Base-by-base conservation (phyloP, 176 grass and related monocot genomes). In the Cymbopogon citratus region DNA sequence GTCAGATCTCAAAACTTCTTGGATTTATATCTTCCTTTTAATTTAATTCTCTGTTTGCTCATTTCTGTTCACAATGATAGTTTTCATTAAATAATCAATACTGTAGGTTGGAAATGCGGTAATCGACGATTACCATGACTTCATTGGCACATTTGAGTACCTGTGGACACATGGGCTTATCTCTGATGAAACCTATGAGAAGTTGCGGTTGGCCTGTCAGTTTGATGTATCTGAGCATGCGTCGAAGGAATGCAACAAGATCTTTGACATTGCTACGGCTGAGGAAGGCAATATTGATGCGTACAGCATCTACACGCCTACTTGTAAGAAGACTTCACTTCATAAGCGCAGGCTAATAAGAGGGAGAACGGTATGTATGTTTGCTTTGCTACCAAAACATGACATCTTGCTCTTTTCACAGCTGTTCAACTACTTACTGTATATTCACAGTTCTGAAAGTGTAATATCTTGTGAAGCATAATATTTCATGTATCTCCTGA, bases 161-260 rank as follows among this genome's bases (percentile, higher is more conserved):
- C 86, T 90, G 90, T 98, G 95, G 95, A 91, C 86, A 15, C 95
- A 98, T 19, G 95, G 95, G 18, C 82, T 98, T 5, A 98, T 98
- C 69, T 95, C 95, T 1, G 95, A 98, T 23, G 82, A 91, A 5
- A 95, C 92, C 14, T 95, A 98, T 68, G 88, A 80, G 63, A 89
- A 81, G 79, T 78, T 98, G 70, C 76, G 81, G 73, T 23, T 93
- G 26, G 45, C 66, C 36, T 95, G 95, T 40, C 76, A 92, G n/a
- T 84, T 89, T 7, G 88, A 88, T 5, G 89, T 85, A 18, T 69
- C 87, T 7, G 69, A 79, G 25, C 95, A 98, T 69, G 79, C 90
- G 35, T 90, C 90, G 2, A 63, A 89, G 9, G 81, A 75, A 14
- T 98, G 92, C 29, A 15, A 54, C 15, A 11, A 89, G 61, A 40